phyloP scores from a whole-genome alignment of 2,329 filamentous ascomycete species.

The Botrytis hyacinthi region DNA sequence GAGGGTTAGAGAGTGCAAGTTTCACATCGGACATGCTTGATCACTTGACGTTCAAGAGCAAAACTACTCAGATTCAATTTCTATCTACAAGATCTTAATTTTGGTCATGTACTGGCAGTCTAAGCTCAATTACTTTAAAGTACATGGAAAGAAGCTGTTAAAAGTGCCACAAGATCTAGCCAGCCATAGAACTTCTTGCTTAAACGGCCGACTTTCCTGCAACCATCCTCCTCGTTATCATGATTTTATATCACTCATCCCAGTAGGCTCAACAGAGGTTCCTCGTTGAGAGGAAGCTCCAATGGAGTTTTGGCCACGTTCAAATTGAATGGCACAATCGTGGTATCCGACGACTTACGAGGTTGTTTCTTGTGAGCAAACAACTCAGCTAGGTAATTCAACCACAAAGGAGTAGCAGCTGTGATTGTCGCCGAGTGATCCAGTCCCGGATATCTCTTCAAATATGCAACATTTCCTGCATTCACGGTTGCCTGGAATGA shows the following conservation, averaged over 20 bases:
- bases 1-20: background rate
- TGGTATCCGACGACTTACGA: background rate
- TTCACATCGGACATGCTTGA: background rate
- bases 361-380: background rate
- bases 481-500: background rate
- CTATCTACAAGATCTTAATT: background rate
- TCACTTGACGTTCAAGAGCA: background rate
- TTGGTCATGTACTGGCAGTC: background rate
- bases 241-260: background rate
- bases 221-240: background rate
- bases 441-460: background rate
- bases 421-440: background rate
- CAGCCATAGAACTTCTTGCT: background rate
- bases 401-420: background rate
- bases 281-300: background rate
- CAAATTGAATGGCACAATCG: background rate
- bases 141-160: accelerated
- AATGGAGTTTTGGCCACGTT: background rate
- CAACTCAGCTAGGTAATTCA: background rate
- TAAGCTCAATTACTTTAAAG: background rate
- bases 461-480: background rate
- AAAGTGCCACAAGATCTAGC: background rate
- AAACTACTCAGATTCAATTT: background rate
- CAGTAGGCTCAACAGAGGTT: background rate
- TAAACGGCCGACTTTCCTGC: background rate